Evolutionary conservation across 805 yeast species (phyloP).

Genomic region (Ogataea haglerorum): DNA sequence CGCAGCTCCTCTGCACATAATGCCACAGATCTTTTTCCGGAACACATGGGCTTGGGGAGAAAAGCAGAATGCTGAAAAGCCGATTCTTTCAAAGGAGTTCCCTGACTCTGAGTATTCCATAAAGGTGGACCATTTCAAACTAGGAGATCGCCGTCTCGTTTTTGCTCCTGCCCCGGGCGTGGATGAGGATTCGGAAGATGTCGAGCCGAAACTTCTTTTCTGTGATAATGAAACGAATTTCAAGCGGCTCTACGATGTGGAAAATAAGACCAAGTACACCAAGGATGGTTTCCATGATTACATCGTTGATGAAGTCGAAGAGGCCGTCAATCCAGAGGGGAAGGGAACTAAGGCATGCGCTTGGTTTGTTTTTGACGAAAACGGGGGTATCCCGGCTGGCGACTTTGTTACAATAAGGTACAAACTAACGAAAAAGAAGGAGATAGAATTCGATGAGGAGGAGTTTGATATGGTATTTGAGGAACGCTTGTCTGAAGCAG

Average conservation of each 20-base stretch:
- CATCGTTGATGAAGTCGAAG: slow-evolving; percentile 56
- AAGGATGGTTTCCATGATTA: slow-evolving; percentile 92
- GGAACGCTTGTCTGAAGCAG: slow-evolving; percentile 81
- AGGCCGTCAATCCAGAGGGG: slow-evolving; percentile 64
- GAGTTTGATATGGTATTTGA: slow-evolving; percentile 67
- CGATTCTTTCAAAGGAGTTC: slow-evolving; percentile 40
- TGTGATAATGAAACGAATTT: slow-evolving; percentile 89
- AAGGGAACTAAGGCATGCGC: slow-evolving; percentile 84
- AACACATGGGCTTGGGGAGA: slow-evolving; percentile 94
- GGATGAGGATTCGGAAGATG: slow-evolving; percentile 54
- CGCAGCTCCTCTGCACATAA: slow-evolving; percentile 82
- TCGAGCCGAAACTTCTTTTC: slow-evolving; percentile 73
- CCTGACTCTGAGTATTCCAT: slow-evolving; percentile 45
- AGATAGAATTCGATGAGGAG: slow-evolving; percentile 58
- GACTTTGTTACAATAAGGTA: slow-evolving; percentile 85
- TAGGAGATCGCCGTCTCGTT: slow-evolving; percentile 61
- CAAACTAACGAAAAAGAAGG: slow-evolving; percentile 42
- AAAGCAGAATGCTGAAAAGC: slow-evolving; percentile 44
- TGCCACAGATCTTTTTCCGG: slow-evolving; percentile 81
- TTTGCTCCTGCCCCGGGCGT: slow-evolving; percentile 86
- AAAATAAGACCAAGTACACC: slow-evolving; percentile 56
- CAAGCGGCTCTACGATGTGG: slow-evolving; percentile 59
- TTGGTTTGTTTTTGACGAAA: slow-evolving; percentile 72
- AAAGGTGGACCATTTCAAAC: slow-evolving; percentile 60
- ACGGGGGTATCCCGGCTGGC: slow-evolving; percentile 79